Base-by-base conservation (phyloP, 768 basidiomycete genomes). In the Tylopilus cervinicoccineus region DNA sequence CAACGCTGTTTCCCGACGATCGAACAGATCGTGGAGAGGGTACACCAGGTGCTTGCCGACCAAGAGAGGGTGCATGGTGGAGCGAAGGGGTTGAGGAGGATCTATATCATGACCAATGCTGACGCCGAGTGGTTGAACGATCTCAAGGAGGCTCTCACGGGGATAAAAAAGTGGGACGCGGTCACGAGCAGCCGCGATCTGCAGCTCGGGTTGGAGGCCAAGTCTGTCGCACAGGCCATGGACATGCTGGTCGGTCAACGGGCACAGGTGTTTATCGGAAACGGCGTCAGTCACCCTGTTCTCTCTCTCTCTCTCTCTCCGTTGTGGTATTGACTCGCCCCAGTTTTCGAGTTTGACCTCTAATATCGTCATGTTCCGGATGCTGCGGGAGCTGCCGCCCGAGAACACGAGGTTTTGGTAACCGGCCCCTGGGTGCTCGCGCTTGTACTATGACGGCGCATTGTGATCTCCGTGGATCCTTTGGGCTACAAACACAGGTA, bases 81-180 rank as follows among this genome's bases (percentile, higher is more conserved):
- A 11, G 26, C n/a, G 1, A 59, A 47, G 17, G 59, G 56, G 13
- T 57, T 84, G 36, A 73, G 70, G 51, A 68, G 69, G 39, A 60
- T 87, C 24, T 86, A 82, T 52, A 64, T 86, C 42, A 76, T 86
- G 77, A 83, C 83, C 34, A 87, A 88, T 49, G 85, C 74, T 7
- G 69, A 76, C 37, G 50, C 48, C 26, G 65, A 58, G 32, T 88
- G 79, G 79, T 55, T 83, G 33, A 56, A 48, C 0, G 72, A 76
- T 47, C 62, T 83, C 38, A 74, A 70, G 59, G 34, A 29, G 5
- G 75, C 70, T 16, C 58, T 85, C 32, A 27, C 51, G 52, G 45
- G 42, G 33, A 63, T 65, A 26, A 61, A 69, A 50, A 61, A 56
- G 16, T 81, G 81, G 80, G 70, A 77, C 8, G 67, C 65, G 11